A percentile compares a stretch with the other conserved stretches of the same genome.
Evolutionary conservation across 1,284 basidiomycete genomes (phyloP).

Genomic region (Ustilago sp.): DNA sequence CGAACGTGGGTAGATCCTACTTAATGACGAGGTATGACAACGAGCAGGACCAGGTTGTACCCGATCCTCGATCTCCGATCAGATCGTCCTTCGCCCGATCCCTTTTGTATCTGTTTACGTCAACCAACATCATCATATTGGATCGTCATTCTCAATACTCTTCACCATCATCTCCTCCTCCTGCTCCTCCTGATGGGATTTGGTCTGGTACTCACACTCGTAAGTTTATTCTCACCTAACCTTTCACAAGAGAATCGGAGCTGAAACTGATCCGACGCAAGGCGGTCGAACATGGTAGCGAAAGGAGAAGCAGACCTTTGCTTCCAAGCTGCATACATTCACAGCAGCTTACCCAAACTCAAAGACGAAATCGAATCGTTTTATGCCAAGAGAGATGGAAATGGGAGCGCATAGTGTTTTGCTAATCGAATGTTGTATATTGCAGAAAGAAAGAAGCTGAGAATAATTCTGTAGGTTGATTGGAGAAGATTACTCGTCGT

Average conservation of each 20-base stretch:
- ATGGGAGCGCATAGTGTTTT: slow-evolving; percentile 16
- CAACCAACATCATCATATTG: too few species aligned
- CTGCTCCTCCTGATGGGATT: slow-evolving; percentile 4
- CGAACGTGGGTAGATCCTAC: too few species aligned
- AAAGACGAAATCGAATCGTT: slow-evolving; percentile 19
- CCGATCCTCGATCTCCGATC: too few species aligned
- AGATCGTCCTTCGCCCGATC: too few species aligned
- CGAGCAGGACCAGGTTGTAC: too few species aligned
- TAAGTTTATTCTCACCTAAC: slow-evolving; percentile 11
- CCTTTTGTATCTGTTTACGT: too few species aligned
- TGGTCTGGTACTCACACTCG: slow-evolving; percentile 23
- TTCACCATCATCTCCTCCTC: not conserved
- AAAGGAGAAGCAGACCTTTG: slow-evolving; percentile 11
- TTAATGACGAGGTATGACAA: too few species aligned
- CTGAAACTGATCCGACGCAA: not conserved
- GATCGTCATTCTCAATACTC: too few species aligned
- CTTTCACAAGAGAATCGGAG: not conserved
- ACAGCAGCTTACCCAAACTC: slow-evolving; percentile 20
- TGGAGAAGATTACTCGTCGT: slow-evolving; percentile 36
- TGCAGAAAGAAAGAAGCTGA: slow-evolving; percentile 10
- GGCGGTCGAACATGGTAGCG: not conserved
- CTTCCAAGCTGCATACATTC: slow-evolving; percentile 24
- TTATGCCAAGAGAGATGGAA: slow-evolving; percentile 16
- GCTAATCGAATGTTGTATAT: slow-evolving; percentile 15
- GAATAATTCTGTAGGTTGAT: not conserved